Evolutionary conservation across 2,329 filamentous ascomycete genomes (phyloP), one percentile per base, ranked within the genome.

Genomic region (Sporothrix mexicana): DNA sequence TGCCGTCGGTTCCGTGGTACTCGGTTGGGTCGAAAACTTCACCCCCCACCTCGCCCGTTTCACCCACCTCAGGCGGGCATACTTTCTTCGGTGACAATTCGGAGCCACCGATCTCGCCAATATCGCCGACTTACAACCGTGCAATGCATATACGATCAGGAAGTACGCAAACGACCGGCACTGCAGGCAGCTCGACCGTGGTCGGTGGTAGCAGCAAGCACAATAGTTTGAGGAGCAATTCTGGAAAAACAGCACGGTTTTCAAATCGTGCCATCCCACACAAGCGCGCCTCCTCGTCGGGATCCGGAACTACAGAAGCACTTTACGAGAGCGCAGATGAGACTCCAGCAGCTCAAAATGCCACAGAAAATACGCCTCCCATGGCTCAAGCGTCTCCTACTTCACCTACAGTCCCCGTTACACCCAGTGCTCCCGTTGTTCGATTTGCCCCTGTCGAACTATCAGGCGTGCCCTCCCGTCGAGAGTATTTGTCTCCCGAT

Each of bases 1-100:
- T 76, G 15, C 75, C 75, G 43, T 69, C 75, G 6, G 23, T 73
- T 0, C 75, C 75, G 36, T n/a, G 74, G 73, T 47, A 41, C 62
- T 15, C 49, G 15, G 9, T 45, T n/a, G 6, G 45, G 45, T 36
- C 64, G 9, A 67, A 20, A 51, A 36, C 64, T 8, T 67, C 64
- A 20, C 64, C 64, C 12, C 43, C 68, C 12, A 43, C 68, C 7
- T 64, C 72, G 20, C 67, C 72, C 2, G 45, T 43, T 7, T 73
- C 71, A 2, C 57, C 71, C 20, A 70, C 71, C 25, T 36, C 45
- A 51, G 15, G 20, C 30, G 30, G 30, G 30, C 17, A 10, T 49
- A 3, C 15, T 68, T 45, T 30, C 71, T 64, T 69, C 45, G 55
- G 68, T 20, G 36, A 36, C 17, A 53, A 67, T 15, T 41, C 8